phyloP scores from a whole-genome alignment of 306 rosid genomes.

The Rubus idaeus region DNA sequence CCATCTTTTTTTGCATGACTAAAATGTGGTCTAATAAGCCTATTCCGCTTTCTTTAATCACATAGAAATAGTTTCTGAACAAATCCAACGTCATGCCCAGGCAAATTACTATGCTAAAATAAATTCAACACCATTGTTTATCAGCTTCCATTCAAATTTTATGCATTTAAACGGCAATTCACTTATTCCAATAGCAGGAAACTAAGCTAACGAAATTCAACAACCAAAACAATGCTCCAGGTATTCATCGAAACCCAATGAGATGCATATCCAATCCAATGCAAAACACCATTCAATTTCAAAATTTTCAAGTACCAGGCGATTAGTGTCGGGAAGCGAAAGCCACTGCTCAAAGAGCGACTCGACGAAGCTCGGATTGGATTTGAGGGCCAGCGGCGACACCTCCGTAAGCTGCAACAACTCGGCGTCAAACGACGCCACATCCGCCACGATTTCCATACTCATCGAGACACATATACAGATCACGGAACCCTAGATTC shows the following conservation, averaged over 20 bases:
- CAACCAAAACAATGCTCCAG: constrained; percentile 11
- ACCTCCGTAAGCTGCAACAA: constrained; percentile 86
- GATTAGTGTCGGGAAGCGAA: constrained; percentile 80
- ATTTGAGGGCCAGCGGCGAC: constrained; percentile 73
- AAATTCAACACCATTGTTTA: background rate
- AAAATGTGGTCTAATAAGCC: background rate
- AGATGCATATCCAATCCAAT: too few species aligned
- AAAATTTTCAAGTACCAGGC: constrained; percentile 55
- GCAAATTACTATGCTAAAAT: background rate
- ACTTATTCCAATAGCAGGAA: background rate
- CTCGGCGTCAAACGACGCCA: constrained; percentile 84
- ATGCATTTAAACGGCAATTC: background rate
- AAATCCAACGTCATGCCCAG: background rate
- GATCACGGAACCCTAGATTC: constrained; percentile 43
- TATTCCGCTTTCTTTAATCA: background rate
- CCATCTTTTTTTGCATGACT: background rate
- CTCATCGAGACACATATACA: constrained; percentile 46
- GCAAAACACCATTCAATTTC: background rate
- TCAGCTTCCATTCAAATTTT: background rate
- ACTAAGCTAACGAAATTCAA: background rate
- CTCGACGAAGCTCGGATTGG: constrained; percentile 65
- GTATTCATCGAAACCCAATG: background rate
- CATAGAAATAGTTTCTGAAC: background rate
- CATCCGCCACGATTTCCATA: constrained; percentile 77
- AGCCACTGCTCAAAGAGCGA: constrained; percentile 94